A percentile compares a stretch with the other conserved stretches of the same genome.
phyloP scores from a whole-genome alignment of 2,329 filamentous ascomycete genomes.

The Fusarium citri region DNA sequence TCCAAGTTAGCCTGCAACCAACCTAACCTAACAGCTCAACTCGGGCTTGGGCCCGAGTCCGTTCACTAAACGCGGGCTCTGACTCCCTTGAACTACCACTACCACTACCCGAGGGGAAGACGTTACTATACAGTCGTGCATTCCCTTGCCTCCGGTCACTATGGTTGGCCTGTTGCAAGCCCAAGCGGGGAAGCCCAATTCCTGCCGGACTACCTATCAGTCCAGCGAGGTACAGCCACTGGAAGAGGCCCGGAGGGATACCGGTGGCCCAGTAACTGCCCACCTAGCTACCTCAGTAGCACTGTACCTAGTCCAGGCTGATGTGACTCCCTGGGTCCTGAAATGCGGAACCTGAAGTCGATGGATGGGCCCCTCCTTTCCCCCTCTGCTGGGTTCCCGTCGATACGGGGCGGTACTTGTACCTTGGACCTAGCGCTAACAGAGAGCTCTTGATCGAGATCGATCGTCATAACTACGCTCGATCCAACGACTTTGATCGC shows the following conservation, averaged over 20 bases:
- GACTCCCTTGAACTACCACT: constrained; percentile 8
- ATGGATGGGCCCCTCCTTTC: not conserved
- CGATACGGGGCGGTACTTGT: constrained; percentile 43
- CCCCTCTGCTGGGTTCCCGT: constrained; percentile 3
- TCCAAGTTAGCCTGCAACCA: not conserved
- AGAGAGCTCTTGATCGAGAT: constrained; percentile 46
- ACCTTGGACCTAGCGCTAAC: constrained; percentile 40
- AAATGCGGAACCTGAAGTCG: constrained; percentile 17
- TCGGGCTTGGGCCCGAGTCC: not conserved
- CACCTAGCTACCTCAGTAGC: not conserved
- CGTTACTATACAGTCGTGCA: constrained; percentile 1
- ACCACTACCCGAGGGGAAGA: not conserved
- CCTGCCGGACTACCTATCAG: not conserved
- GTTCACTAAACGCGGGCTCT: not conserved
- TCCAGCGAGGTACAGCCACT: not conserved
- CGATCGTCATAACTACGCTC: constrained; percentile 47
- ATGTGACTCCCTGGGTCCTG: not conserved
- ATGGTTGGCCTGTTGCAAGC: constrained; percentile 16
- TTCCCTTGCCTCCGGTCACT: constrained; percentile 10
- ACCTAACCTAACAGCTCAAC: not conserved
- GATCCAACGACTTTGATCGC: constrained; percentile 43
- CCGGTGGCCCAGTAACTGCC: not conserved
- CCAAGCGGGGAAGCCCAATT: constrained; percentile 8
- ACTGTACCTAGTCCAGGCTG: not conserved
- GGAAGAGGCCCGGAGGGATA: not conserved